Evolutionary conservation across 352 stramenopile species (phyloP), one percentile per base, ranked within the genome.

Genomic region (Pythium myriotylum): DNA sequence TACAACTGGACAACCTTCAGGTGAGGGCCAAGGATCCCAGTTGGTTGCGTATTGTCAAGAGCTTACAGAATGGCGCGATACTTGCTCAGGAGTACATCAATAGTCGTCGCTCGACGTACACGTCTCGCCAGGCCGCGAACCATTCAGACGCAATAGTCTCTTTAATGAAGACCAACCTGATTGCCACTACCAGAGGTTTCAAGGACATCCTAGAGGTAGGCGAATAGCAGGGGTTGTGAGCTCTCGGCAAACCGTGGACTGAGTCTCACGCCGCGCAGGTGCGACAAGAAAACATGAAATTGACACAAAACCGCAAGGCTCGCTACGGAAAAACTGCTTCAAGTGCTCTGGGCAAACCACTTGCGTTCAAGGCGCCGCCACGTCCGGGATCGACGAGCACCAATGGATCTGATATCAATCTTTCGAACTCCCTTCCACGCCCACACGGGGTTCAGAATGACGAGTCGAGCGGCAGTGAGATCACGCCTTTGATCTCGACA

Each of bases 201-300:
- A 94, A 94, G 62, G 82, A 94, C 62, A 91, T 94, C 59, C 62
- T 94, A 9, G 80, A 93, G 60, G 70, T 78, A 16, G 16, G 54
- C 46, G 12, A 10, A 7, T n/a, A 22, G n/a, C 37, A 61, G 4
- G n/a, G 19, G 20, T 4, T 37, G 52, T 23, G 2, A 35, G 23
- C n/a, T 17, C 8, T 3, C 17, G 24, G 16, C 12, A 63, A 19
- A 27, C 9, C 29, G 7, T 13, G 10, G 6, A 16, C 37, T 16
- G 14, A 0, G 13, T 33, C 20, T 26, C 20, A 24, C 41, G 8
- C 40, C 2, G 6, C 12, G 22, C 22, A 76, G 68, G 80, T 92
- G 22, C 71, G 86, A n/a, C 86, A 94, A 73, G 80, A 91, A 55
- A 94, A 92, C 61, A 88, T 94, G 78, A 91, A 92, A 68, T 69